These are phyloP conservation scores for Colletotrichum acutatum DNA, from an alignment of 2,329 filamentous ascomycete species.

Conservation along the genomic window DNA sequence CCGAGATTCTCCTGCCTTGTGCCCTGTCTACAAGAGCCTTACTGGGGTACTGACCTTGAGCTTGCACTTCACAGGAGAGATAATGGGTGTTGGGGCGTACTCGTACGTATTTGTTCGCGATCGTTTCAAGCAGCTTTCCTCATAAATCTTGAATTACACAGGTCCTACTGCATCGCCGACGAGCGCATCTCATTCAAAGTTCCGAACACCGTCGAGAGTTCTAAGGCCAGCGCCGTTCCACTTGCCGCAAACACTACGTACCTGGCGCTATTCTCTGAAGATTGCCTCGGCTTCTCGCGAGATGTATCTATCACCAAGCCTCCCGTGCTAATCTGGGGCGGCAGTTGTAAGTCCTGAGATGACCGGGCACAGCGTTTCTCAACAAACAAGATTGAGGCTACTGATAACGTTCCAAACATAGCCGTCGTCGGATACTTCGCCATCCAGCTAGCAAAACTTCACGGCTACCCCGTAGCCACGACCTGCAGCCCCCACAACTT, in stretches of 20 bases:
- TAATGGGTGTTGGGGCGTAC: background rate
- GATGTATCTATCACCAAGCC: background rate
- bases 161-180: too few species aligned
- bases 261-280: background rate
- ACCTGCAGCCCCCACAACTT: background rate
- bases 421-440: background rate
- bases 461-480: background rate
- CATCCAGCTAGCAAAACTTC: background rate
- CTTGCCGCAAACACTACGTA: background rate
- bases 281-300: background rate
- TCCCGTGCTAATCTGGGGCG: background rate
- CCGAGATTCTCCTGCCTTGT: too few species aligned
- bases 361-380: background rate
- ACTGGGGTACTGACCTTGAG: too few species aligned
- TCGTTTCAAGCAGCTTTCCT: too few species aligned
- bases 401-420: background rate
- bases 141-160: background rate
- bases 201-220: too few species aligned
- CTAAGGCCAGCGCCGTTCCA: too few species aligned
- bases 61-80: background rate
- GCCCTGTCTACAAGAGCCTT: too few species aligned
- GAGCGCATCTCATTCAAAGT: too few species aligned
- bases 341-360: background rate
- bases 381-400: background rate
- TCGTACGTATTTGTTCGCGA: too few species aligned